phyloP scores from a whole-genome alignment of 305 asterid species.

The Fraxinus baroniana region DNA sequence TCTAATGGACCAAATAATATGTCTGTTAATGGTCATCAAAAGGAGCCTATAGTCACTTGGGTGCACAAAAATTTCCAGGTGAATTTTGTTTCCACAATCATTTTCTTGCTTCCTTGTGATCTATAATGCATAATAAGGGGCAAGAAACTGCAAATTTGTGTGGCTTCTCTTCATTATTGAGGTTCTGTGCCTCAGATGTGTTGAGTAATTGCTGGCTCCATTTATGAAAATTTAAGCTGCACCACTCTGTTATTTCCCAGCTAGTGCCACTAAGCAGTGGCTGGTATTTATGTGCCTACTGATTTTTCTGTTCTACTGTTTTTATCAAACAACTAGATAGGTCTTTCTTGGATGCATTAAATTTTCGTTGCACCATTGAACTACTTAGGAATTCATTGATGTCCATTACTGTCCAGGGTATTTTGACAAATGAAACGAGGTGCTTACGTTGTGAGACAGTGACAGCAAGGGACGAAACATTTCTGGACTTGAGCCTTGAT shows the following conservation, averaged over 20 bases:
- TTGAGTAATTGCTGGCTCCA: not conserved
- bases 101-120: not conserved
- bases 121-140: not conserved
- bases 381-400: conserved; percentile 14
- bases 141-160: not conserved
- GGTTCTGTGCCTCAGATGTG: not conserved
- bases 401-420: conserved; percentile 53
- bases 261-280: not conserved
- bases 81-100: conserved; percentile 15
- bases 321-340: not conserved
- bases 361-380: not conserved
- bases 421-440: conserved; percentile 82
- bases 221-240: not conserved
- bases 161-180: not conserved
- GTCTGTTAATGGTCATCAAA: conserved; percentile 48
- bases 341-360: not conserved
- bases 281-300: not conserved
- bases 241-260: not conserved
- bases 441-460: conserved; percentile 93
- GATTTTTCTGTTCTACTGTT: not conserved
- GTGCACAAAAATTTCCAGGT: conserved; percentile 94
- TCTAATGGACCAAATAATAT: conserved; percentile 60
- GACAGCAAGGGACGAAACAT: conserved; percentile 90
- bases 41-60: conserved; percentile 81
- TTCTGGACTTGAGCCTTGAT: conserved; percentile 87